These are phyloP conservation scores for Piloderma croceum DNA, from an alignment of 768 basidiomycete genomes.

Conservation along the genomic window DNA sequence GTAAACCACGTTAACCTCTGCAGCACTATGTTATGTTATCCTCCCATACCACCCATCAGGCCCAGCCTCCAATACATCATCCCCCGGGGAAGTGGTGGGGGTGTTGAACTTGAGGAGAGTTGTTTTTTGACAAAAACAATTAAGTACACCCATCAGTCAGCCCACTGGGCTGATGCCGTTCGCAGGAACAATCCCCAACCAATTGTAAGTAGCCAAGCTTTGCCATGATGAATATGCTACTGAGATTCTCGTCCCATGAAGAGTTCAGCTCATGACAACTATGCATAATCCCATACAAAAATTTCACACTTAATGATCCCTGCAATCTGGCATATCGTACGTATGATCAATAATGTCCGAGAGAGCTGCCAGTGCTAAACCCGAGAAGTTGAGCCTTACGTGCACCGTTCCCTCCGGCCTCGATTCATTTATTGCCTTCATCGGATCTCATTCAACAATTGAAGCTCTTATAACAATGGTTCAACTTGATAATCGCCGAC, in stretches of 20 bases:
- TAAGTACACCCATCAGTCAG: slow-evolving; percentile 18
- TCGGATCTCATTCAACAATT: slow-evolving; percentile 12
- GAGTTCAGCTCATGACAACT: slow-evolving; percentile 9
- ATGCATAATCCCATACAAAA: slow-evolving; percentile 9
- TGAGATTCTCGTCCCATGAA: slow-evolving; percentile 9
- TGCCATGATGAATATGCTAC: slow-evolving; percentile 6
- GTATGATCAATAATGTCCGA: slow-evolving; percentile 10
- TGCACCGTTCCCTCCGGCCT: slow-evolving; percentile 15
- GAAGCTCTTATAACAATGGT: slow-evolving; percentile 15
- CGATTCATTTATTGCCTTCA: slow-evolving; percentile 15
- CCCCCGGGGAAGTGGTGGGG: slow-evolving; percentile 5
- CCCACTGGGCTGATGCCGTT: slow-evolving; percentile 11
- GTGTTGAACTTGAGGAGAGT: slow-evolving; percentile 14
- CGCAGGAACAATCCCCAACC: slow-evolving; percentile 10
- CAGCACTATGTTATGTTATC: no score
- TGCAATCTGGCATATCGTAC: slow-evolving; percentile 16
- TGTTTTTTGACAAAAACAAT: slow-evolving; percentile 18
- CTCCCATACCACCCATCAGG: slow-evolving; percentile 9
- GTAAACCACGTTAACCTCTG: no score
- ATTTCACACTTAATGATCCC: slow-evolving; percentile 12
- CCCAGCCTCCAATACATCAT: slow-evolving; percentile 14
- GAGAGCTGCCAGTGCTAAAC: slow-evolving; percentile 6
- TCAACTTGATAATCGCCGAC: slow-evolving; percentile 13
- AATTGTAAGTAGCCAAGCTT: slow-evolving; percentile 9
- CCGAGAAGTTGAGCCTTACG: slow-evolving; percentile 12